Base-by-base conservation (phyloP, 225 moss, liverwort and hornwort species). In the Pleurozium schreberi region DNA sequence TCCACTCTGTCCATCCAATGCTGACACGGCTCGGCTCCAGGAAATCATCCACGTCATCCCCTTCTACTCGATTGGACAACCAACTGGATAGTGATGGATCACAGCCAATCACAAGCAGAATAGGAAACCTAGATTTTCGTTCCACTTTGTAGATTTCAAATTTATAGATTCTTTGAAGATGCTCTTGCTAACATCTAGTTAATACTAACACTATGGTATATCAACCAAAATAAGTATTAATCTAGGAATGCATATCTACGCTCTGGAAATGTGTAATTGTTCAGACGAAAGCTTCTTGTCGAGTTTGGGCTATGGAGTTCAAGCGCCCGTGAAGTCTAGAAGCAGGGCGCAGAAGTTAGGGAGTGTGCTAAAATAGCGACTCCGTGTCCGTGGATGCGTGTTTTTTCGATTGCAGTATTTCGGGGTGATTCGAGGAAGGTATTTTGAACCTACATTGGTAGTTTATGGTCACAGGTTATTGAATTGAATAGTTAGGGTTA, bases 401-500 rank as follows among this genome's bases (percentile, higher is more conserved):
- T 38, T 36, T 61, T 12, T 36, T 14, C 83, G 74, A 83, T 40
- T 53, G 67, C 52, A 70, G 21, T 45, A 63, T 81, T 18, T 49
- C 36, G 80, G 13, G 84, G 28, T 70, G 87, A 63, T 81, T 78
- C 25, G 16, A 52, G 73, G 62, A 80, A 89, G 77, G 62, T 84
- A 40, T 67, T 81, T 80, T 69, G 14, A 88, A 84, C 49, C 84
- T 75, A 42, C 88, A 86, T 93, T 91, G 89, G 75, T 67, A 61
- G 53, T 90, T 67, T 33, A 43, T 77, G 87, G 73, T 89, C 57
- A 23, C 70, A 70, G 82, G 38, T 63, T 66, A 53, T 65, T 26
- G 82, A 76, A 75, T 83, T 82, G 87, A 59, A 27, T 65, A 86
- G 75, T 90, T 93, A 92, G 91, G 91, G 93, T 91, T 92, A 81